These are phyloP conservation scores for Thozetella sp. DNA, from an alignment of 495 filamentous ascomycete species.

Conservation along the genomic window DNA sequence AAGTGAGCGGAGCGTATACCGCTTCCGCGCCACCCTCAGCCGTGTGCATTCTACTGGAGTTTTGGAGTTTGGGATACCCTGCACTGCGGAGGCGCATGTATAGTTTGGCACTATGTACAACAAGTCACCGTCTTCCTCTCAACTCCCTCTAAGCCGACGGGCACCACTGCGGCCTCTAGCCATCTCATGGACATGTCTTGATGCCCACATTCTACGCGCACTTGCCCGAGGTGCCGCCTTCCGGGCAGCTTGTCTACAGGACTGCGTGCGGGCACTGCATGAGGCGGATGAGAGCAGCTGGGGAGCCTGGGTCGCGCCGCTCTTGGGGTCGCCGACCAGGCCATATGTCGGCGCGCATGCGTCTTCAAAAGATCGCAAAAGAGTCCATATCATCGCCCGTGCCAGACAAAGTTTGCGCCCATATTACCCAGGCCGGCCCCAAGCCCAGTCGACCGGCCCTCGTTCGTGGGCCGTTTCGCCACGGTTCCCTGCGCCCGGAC, in stretches of 20 bases:
- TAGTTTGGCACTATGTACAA: neutral
- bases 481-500: slow-evolving; percentile 78
- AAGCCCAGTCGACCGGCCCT: slow-evolving; percentile 38
- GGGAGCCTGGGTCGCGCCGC: no score
- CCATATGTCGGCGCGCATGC: no score
- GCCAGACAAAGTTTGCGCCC: slow-evolving; percentile 62
- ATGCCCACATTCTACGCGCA: no score
- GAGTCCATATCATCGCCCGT: slow-evolving; percentile 41
- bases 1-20: neutral
- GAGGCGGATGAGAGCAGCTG: no score
- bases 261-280: no score
- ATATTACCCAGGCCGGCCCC: slow-evolving; percentile 49
- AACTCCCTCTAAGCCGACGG: no score
- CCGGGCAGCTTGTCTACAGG: no score
- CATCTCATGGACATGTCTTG: no score
- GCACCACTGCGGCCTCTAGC: no score
- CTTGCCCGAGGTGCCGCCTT: no score
- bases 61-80: neutral
- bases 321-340: no score
- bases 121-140: no score
- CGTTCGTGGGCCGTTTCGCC: slow-evolving; percentile 69
- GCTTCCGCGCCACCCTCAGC: neutral
- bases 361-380: neutral
- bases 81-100: neutral
- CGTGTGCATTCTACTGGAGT: neutral